phyloP scores from a whole-genome alignment of 345 rosid genomes.

The Psidium guajava region DNA sequence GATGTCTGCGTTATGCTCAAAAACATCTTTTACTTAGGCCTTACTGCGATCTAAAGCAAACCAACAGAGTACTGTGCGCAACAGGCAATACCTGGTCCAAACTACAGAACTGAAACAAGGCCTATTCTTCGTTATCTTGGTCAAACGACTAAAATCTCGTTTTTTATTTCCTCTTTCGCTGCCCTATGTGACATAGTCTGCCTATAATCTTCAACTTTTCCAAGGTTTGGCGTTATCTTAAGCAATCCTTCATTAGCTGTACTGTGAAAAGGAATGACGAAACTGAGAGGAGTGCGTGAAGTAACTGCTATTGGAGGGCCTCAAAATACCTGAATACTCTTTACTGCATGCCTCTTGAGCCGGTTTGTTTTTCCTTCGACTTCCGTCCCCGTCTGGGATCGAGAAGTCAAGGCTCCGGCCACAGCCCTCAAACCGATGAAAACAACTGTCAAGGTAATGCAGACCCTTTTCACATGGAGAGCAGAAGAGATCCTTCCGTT shows the following conservation, averaged over 20 bases:
- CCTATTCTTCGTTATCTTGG: not conserved
- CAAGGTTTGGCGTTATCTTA: not conserved
- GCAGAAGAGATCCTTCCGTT: not conserved
- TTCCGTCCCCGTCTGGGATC: not conserved
- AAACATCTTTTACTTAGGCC: not conserved
- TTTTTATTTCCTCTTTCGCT: not conserved
- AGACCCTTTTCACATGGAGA: not conserved
- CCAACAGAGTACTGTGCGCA: not conserved
- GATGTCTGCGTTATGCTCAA: not conserved
- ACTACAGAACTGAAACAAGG: not conserved
- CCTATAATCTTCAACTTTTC: not conserved
- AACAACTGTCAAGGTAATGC: not conserved
- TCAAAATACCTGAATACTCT: constrained; percentile 27
- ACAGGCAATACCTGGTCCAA: not conserved
- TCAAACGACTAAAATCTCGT: not conserved
- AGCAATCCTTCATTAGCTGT: not conserved
- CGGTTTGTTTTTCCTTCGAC: not conserved
- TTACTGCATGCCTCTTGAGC: constrained; percentile 6
- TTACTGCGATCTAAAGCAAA: not conserved
- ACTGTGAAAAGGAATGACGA: not conserved
- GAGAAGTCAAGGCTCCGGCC: not conserved
- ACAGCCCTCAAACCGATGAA: not conserved
- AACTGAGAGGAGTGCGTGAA: not conserved
- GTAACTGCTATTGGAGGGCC: not conserved
- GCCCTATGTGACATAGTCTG: not conserved